These are phyloP conservation scores for Coemansia sp. DNA, from an alignment of 192 early-diverging fungal species.

Conservation along the genomic window DNA sequence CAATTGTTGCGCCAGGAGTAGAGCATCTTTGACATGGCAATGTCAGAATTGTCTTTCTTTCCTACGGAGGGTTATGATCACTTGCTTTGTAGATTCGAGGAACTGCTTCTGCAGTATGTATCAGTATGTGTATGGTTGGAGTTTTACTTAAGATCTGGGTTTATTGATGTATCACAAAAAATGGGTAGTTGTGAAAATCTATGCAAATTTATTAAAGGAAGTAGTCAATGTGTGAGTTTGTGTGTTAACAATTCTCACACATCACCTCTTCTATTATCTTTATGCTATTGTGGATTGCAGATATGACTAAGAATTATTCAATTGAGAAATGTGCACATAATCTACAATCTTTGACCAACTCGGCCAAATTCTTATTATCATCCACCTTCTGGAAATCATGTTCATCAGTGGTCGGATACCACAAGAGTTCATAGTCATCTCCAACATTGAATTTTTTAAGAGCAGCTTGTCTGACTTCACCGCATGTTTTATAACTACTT, in stretches of 20 bases:
- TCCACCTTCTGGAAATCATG: background rate
- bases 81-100: background rate
- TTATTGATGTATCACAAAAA: conserved; percentile 1
- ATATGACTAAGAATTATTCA: background rate
- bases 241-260: background rate
- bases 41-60: background rate
- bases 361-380: background rate
- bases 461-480: background rate
- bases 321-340: background rate
- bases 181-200: background rate
- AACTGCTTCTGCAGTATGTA: background rate
- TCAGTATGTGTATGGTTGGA: background rate
- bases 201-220: background rate
- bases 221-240: background rate
- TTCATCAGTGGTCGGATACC: background rate
- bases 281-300: background rate
- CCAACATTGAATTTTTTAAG: background rate
- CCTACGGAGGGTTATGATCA: background rate
- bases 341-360: background rate
- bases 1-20: background rate
- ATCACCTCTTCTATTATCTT: background rate
- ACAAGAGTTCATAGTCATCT: background rate
- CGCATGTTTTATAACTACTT: background rate
- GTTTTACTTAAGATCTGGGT: background rate
- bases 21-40: background rate